A percentile compares a stretch with the other conserved stretches of the same genome.
phyloP scores from a whole-genome alignment of 129 eudicot genomes.

The Tagetes erecta region DNA sequence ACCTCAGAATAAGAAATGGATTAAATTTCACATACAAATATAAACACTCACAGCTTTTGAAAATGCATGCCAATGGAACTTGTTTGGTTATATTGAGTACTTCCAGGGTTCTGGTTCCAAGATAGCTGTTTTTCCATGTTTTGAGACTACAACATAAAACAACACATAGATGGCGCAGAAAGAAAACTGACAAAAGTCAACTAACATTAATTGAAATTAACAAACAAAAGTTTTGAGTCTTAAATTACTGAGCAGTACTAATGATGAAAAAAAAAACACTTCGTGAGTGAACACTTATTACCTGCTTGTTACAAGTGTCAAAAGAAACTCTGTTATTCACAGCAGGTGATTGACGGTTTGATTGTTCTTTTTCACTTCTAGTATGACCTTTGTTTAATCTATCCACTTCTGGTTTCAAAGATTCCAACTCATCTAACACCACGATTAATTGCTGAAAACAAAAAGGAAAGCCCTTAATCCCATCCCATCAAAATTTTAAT shows the following conservation, averaged over 20 bases:
- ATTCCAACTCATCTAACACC: slow-evolving; percentile 82
- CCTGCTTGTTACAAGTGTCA: slow-evolving; percentile 47
- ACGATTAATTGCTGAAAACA: slow-evolving; percentile 61
- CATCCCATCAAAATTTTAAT: slow-evolving; percentile 11
- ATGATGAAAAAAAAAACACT: neutral
- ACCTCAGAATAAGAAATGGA: neutral
- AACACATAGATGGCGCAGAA: slow-evolving; percentile 9
- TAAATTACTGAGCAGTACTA: neutral
- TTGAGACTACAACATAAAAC: slow-evolving; percentile 36
- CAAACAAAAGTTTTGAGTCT: slow-evolving; percentile 7
- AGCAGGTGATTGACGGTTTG: slow-evolving; percentile 45
- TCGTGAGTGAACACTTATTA: slow-evolving; percentile 27
- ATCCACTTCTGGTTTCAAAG: slow-evolving; percentile 63
- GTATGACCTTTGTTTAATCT: slow-evolving; percentile 44
- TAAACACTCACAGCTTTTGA: slow-evolving; percentile 80
- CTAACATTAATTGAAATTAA: neutral
- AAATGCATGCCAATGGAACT: slow-evolving; percentile 56
- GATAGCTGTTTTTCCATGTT: slow-evolving; percentile 40
- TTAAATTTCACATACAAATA: neutral
- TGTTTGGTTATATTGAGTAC: slow-evolving; percentile 45
- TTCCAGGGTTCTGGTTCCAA: slow-evolving; percentile 49
- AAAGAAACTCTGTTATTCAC: slow-evolving; percentile 37
- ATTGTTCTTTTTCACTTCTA: slow-evolving; percentile 41
- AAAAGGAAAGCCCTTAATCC: slow-evolving; percentile 13
- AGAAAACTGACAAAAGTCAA: neutral